Evolutionary conservation across 1,139 yeast genomes (phyloP).

Genomic region (Scheffersomyces parashehatae): DNA sequence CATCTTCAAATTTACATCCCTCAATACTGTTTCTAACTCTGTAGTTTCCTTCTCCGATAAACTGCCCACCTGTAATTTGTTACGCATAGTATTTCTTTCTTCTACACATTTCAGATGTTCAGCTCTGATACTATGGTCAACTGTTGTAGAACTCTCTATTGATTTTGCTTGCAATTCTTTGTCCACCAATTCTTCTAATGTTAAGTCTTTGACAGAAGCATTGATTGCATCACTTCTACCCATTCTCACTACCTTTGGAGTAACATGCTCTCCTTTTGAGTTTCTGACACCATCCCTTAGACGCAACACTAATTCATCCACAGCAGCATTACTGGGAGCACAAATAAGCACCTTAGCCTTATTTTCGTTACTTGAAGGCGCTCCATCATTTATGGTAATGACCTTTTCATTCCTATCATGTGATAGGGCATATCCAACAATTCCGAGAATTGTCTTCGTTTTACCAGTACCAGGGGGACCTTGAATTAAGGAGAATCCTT

Average conservation of each 20-base stretch:
- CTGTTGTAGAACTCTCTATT: slow-evolving; percentile 29
- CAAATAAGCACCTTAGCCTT: slow-evolving; percentile 67
- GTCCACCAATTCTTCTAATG: slow-evolving; percentile 87
- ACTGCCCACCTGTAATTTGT: slow-evolving; percentile 32
- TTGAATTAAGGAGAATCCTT: slow-evolving; percentile 88
- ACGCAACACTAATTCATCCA: slow-evolving; percentile 92
- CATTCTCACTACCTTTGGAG: slow-evolving; percentile 79
- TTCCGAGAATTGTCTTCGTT: slow-evolving; percentile 92
- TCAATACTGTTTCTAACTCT: slow-evolving; percentile 47
- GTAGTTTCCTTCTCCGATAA: slow-evolving; percentile 41
- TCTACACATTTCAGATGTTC: slow-evolving; percentile 53
- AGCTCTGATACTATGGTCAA: slow-evolving; percentile 50
- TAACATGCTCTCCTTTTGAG: slow-evolving; percentile 54
- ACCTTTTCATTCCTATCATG: slow-evolving; percentile 24
- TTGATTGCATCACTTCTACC: slow-evolving; percentile 92
- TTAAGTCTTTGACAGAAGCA: slow-evolving; percentile 75
- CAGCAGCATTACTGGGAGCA: slow-evolving; percentile 99
- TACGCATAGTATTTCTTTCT: slow-evolving; percentile 52
- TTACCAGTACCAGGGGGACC: slow-evolving; percentile 99
- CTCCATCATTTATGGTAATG: slow-evolving; percentile 23
- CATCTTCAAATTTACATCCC: slow-evolving; percentile 58
- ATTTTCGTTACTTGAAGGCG: slow-evolving; percentile 10
- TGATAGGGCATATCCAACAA: slow-evolving; percentile 73
- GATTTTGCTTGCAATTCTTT: slow-evolving; percentile 52
- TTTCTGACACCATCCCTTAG: slow-evolving; percentile 70